Conservation (phyloP, 306 rosid genomes). For the Datisca glomerata region DNA sequence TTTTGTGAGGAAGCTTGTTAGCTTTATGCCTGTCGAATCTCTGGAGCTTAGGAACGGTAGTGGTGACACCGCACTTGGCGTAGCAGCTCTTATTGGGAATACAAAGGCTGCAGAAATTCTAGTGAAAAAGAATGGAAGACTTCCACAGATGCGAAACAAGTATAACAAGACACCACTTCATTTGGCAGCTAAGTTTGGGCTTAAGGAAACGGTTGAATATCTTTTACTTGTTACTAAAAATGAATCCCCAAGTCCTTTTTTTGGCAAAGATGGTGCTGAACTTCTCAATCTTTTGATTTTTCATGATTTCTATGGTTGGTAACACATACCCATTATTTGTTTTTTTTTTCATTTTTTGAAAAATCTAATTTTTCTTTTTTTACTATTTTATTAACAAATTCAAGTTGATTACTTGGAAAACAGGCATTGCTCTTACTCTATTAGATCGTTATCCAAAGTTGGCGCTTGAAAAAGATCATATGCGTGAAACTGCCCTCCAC, state of each 20-base stretch:
- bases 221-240: conserved; percentile 1
- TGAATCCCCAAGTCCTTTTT: not conserved
- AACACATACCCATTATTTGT: no score
- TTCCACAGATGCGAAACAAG: not conserved
- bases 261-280: conserved; percentile 1
- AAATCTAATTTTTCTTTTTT: not conserved
- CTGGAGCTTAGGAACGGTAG: not conserved
- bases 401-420: not conserved
- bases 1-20: not conserved
- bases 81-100: not conserved
- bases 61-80: not conserved
- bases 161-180: conserved; percentile 2
- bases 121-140: not conserved
- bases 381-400: not conserved
- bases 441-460: conserved; percentile 1
- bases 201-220: conserved; percentile 3
- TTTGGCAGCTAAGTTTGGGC: conserved; percentile 5
- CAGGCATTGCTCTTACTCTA: conserved; percentile 3
- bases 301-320: conserved; percentile 8
- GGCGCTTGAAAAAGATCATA: conserved; percentile 1
- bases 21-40: not conserved
- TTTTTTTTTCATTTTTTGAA: not conserved
- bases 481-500: not conserved
- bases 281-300: conserved; percentile 10
- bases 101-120: not conserved